Percentiles rank a stretch among this genome's conserved stretches.
phyloP scores from a whole-genome alignment of 2,329 filamentous ascomycete genomes.

The Coccinonectria pachysandricola region DNA sequence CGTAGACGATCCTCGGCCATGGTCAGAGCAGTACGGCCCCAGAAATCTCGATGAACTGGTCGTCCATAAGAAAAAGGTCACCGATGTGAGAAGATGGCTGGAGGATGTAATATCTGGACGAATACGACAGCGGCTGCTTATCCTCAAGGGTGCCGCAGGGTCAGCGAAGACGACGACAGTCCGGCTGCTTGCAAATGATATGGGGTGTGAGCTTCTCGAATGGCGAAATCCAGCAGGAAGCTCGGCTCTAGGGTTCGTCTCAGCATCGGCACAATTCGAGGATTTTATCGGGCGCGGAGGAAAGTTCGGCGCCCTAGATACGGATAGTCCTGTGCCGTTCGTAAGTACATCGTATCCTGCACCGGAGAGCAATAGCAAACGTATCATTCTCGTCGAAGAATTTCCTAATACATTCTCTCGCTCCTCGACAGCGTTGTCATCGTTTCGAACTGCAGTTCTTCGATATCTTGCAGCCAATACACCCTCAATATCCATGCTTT shows the following conservation, averaged over 20 bases:
- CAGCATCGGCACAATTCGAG: slow-evolving; percentile 73
- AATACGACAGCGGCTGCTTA: slow-evolving; percentile 59
- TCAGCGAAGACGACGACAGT: slow-evolving; percentile 89
- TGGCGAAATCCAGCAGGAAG: slow-evolving; percentile 76
- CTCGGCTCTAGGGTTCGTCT: slow-evolving; percentile 50
- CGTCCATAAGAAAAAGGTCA: slow-evolving; percentile 89
- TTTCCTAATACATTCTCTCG: slow-evolving; percentile 67
- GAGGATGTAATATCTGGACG: slow-evolving; percentile 59
- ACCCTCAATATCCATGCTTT: slow-evolving; percentile 41
- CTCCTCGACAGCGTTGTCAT: slow-evolving; percentile 51
- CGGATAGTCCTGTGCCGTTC: slow-evolving; percentile 20
- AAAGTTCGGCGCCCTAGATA: slow-evolving; percentile 64
- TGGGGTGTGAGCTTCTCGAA: slow-evolving; percentile 70
- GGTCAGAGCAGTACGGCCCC: slow-evolving; percentile 80
- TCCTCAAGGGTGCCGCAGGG: slow-evolving; percentile 84
- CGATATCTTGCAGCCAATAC: slow-evolving; percentile 63
- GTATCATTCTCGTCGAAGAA: slow-evolving; percentile 68
- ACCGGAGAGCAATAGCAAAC: slow-evolving; percentile 21
- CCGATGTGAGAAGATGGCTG: slow-evolving; percentile 77
- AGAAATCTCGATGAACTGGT: slow-evolving; percentile 69
- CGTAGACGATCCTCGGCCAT: slow-evolving; percentile 58
- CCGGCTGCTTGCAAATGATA: slow-evolving; percentile 62
- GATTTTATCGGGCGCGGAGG: slow-evolving; percentile 80
- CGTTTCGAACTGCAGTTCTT: slow-evolving; percentile 66
- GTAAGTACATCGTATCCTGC: slow-evolving; percentile 11